Percentiles rank a stretch among this genome's conserved stretches.
These are phyloP conservation scores for Athelia sp. DNA, from an alignment of 1,284 basidiomycete genomes.

Conservation along the genomic window DNA sequence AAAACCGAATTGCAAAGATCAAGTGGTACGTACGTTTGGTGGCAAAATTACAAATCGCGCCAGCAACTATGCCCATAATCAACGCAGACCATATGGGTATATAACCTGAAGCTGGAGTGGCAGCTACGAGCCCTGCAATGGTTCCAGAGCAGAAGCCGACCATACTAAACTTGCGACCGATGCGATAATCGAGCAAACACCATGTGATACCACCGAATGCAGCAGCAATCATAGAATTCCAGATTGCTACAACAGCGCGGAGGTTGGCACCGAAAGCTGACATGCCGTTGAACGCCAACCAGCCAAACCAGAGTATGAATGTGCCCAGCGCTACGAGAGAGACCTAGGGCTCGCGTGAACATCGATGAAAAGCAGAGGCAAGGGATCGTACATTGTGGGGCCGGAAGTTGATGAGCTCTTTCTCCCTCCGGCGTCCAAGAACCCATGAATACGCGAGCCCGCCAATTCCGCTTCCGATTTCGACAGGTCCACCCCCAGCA, in stretches of 20 bases:
- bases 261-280: slow-evolving; percentile 91
- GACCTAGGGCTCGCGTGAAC: background rate
- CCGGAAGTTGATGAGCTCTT: slow-evolving; percentile 83
- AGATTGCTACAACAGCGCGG: slow-evolving; percentile 81
- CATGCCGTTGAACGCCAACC: slow-evolving; percentile 39
- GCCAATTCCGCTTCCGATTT: slow-evolving; percentile 86
- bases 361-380: background rate
- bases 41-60: slow-evolving; percentile 79
- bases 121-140: slow-evolving; percentile 88
- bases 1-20: slow-evolving; percentile 8
- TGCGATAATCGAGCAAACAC: slow-evolving; percentile 83
- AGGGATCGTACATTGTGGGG: slow-evolving; percentile 81
- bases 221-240: slow-evolving; percentile 84
- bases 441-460: slow-evolving; percentile 89
- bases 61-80: slow-evolving; percentile 73
- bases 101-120: slow-evolving; percentile 75
- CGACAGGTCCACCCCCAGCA: slow-evolving; percentile 73
- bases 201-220: slow-evolving; percentile 81
- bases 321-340: slow-evolving; percentile 87
- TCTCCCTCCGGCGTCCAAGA: slow-evolving; percentile 70
- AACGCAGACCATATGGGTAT: slow-evolving; percentile 68
- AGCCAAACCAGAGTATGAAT: slow-evolving; percentile 66
- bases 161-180: slow-evolving; percentile 79
- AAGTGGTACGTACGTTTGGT: slow-evolving; percentile 62
- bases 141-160: slow-evolving; percentile 89